Base-by-base conservation (phyloP, 495 filamentous ascomycete species). In the Aspergillus ellipticus region DNA sequence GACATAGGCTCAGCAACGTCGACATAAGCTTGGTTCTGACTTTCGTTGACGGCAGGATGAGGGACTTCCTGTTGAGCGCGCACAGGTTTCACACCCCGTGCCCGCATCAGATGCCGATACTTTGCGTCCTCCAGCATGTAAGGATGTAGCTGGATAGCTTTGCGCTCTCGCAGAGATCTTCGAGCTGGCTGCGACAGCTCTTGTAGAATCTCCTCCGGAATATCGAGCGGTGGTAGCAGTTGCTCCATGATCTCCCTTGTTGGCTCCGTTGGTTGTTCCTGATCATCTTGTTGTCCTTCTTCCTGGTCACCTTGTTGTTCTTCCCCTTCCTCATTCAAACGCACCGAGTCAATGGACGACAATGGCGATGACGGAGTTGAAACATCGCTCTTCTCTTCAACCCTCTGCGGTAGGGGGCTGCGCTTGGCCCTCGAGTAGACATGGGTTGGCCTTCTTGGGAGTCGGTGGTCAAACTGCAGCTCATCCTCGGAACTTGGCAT, bases 111-210 rank as follows among this genome's bases (percentile, higher is more conserved):
- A 7, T 64, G 78, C 19, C 77, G 74, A 63, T 90, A 89, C 53
- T 81, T 81, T n/a, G 79, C 86, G 59, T 79, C 79, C 60, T 92
- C 88, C 5, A 88, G 61, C 2, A 81, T 66, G 64, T 90, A 92
- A 0, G 88, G 88, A 58, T 89, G 86, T 49, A 89, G 68, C 62
- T 92, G 89, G 29, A 89, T 89, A 3, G 87, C 82, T 52, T 89
- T 90, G 51, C 89, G 78, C 21, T 86, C 80, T 26, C 89, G 79
- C 15, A 92, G 67, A 24, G 74, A 80, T 46, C 76, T 67, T 50
- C 67, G 63, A 22, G 50, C 58, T 42, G 72, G 72, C 20, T 67
- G 68, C 43, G 65, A 51, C 26, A 72, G 49, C 57, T 74, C 64
- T 19, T 55, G 54, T 37, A 73, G 28, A 16, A 71, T 28, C n/a